A percentile compares a stretch with the other conserved stretches of the same genome.
Evolutionary conservation across 2,329 filamentous ascomycete genomes (phyloP).

Genomic region (Talaromyces atroroseus): DNA sequence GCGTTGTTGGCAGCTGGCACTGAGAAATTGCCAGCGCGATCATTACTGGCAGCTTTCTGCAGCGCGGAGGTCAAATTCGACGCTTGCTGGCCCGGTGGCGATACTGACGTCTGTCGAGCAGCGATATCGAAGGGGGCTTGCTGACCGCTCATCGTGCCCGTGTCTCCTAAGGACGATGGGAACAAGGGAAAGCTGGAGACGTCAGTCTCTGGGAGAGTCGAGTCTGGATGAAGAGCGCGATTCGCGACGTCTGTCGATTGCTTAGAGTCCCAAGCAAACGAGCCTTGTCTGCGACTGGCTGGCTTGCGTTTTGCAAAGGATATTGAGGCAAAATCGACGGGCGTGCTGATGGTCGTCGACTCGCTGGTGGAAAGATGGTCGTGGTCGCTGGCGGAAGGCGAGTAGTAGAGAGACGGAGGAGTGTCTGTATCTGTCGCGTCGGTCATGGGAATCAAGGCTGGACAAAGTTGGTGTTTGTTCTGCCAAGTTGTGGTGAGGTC

Average conservation of each 20-base stretch:
- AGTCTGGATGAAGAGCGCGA: slow-evolving; percentile 29
- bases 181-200: slow-evolving; percentile 38
- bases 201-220: slow-evolving; percentile 25
- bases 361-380: slow-evolving; percentile 49
- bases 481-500: not conserved
- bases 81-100: slow-evolving; percentile 54
- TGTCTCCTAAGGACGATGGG: slow-evolving; percentile 27
- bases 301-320: slow-evolving; percentile 33
- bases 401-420: slow-evolving; percentile 48
- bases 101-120: slow-evolving; percentile 53
- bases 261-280: slow-evolving; percentile 41
- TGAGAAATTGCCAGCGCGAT: slow-evolving; percentile 39
- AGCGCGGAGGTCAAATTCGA: slow-evolving; percentile 60
- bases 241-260: slow-evolving; percentile 30
- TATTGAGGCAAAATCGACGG: slow-evolving; percentile 43
- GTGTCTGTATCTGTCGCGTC: slow-evolving; percentile 48
- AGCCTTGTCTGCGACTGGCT: slow-evolving; percentile 38
- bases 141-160: slow-evolving; percentile 46
- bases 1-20: slow-evolving; percentile 38
- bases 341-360: slow-evolving; percentile 43
- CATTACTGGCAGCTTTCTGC: slow-evolving; percentile 42
- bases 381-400: slow-evolving; percentile 43
- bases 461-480: not conserved
- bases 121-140: slow-evolving; percentile 57
- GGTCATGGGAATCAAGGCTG: slow-evolving; percentile 39